phyloP scores from a whole-genome alignment of 768 basidiomycete genomes.

The Artomyces pyxidatus region DNA sequence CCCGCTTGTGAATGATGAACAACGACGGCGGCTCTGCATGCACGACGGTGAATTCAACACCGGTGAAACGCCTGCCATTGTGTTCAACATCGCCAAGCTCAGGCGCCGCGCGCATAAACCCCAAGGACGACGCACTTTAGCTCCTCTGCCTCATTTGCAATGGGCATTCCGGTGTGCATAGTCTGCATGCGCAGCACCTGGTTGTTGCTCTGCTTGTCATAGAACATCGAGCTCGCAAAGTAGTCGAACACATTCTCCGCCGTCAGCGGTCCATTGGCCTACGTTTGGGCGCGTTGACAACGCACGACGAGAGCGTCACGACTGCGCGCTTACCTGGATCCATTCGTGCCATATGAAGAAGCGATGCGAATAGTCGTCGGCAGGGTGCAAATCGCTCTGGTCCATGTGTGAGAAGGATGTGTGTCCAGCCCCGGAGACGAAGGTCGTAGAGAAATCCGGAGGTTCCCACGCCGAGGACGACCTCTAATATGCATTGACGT shows the following conservation, averaged over 20 bases:
- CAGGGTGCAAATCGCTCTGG: constrained; percentile 60
- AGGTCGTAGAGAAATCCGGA: no score
- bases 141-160: constrained; percentile 78
- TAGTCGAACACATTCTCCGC: constrained; percentile 81
- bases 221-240: constrained; percentile 87
- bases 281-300: no score
- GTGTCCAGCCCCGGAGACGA: no score
- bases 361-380: constrained; percentile 72
- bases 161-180: constrained; percentile 69
- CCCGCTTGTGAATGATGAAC: constrained; percentile 87
- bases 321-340: constrained; percentile 55
- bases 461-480: no score
- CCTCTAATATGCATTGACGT: no score
- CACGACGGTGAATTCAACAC: constrained; percentile 80
- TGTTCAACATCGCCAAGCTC: no score
- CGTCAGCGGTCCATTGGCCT: constrained; percentile 75
- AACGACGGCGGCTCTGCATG: constrained; percentile 73
- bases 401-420: constrained; percentile 43
- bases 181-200: constrained; percentile 92
- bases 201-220: constrained; percentile 91
- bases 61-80: constrained; percentile 65
- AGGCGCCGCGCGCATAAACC: background rate
- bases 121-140: constrained; percentile 63
- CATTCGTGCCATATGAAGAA: constrained; percentile 92
- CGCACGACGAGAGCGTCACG: no score